These are phyloP conservation scores for Globisporangium nagaii DNA, from an alignment of 352 stramenopile species.

Conservation along the genomic window DNA sequence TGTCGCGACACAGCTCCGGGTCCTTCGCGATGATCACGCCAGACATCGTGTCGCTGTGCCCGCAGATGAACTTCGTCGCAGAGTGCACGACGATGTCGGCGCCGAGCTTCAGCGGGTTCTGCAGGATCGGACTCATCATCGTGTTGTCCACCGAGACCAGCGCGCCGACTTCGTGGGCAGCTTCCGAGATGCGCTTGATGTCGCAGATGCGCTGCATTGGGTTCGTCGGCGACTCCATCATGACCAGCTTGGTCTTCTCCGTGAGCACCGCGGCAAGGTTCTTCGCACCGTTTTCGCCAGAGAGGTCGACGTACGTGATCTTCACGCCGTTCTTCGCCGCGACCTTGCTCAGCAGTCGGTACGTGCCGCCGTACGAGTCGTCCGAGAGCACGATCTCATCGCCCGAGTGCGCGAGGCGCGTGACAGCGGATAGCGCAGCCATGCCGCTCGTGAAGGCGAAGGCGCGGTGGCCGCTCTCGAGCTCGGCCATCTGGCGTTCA, in stretches of 20 bases:
- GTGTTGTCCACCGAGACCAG: conserved; percentile 95
- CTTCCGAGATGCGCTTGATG: conserved; percentile 78
- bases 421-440: conserved; percentile 92
- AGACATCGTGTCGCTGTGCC: conserved; percentile 96
- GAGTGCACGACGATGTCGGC: conserved; percentile 97
- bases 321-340: conserved; percentile 76
- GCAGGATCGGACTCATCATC: conserved; percentile 94
- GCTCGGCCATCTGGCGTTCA: conserved; percentile 88
- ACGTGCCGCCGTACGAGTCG: conserved; percentile 96
- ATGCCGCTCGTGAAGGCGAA: conserved; percentile 95
- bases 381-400: conserved; percentile 92
- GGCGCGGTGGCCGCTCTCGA: conserved; percentile 62
- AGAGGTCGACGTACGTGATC: conserved; percentile 85
- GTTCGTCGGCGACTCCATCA: conserved; percentile 97
- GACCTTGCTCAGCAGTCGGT: conserved; percentile 88
- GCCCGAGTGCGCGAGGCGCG: conserved; percentile 84
- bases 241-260: conserved; percentile 90
- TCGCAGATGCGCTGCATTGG: conserved; percentile 94
- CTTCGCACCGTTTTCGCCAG: conserved; percentile 53
- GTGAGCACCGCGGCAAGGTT: conserved; percentile 50
- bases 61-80: conserved; percentile 97
- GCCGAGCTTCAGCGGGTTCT: conserved; percentile 91
- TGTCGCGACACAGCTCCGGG: conserved; percentile 63
- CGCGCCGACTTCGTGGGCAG: conserved; percentile 75
- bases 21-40: conserved; percentile 90